Evolutionary conservation across 2,329 filamentous ascomycete genomes (phyloP).

Genomic region (Stagonosporopsis tanaceti): DNA sequence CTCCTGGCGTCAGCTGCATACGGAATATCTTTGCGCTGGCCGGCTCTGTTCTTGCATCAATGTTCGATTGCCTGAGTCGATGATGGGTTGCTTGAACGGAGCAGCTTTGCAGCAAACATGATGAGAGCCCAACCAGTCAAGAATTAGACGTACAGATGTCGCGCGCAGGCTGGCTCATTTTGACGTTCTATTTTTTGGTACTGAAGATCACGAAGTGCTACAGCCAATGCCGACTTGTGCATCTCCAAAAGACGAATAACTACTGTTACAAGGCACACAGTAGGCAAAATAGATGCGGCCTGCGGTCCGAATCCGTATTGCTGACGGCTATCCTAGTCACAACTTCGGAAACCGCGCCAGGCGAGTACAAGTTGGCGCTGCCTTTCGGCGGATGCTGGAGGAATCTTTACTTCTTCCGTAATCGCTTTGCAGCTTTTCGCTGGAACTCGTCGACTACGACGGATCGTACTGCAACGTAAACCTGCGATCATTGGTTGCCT

Average conservation of each 20-base stretch:
- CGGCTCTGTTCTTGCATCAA: background rate
- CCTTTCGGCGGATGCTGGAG: background rate
- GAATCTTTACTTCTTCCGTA: background rate
- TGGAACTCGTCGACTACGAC: background rate
- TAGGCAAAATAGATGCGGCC: background rate
- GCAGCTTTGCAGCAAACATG: background rate
- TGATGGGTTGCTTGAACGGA: background rate
- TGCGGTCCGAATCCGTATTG: conserved; percentile 16
- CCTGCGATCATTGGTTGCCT: background rate
- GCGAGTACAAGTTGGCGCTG: background rate
- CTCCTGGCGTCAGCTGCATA: too few species aligned
- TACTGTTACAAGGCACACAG: background rate
- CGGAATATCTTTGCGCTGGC: too few species aligned
- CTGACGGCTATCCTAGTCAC: conserved; percentile 4
- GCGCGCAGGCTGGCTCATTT: background rate
- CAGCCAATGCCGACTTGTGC: background rate
- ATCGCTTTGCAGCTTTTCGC: background rate
- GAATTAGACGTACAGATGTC: background rate
- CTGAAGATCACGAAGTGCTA: background rate
- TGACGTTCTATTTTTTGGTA: background rate
- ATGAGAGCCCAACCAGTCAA: background rate
- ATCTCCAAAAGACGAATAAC: background rate
- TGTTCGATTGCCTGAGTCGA: background rate
- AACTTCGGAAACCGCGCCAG: background rate
- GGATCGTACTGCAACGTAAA: background rate